These are phyloP conservation scores for Trametes villosa DNA, from an alignment of 768 basidiomycete genomes.

Conservation along the genomic window DNA sequence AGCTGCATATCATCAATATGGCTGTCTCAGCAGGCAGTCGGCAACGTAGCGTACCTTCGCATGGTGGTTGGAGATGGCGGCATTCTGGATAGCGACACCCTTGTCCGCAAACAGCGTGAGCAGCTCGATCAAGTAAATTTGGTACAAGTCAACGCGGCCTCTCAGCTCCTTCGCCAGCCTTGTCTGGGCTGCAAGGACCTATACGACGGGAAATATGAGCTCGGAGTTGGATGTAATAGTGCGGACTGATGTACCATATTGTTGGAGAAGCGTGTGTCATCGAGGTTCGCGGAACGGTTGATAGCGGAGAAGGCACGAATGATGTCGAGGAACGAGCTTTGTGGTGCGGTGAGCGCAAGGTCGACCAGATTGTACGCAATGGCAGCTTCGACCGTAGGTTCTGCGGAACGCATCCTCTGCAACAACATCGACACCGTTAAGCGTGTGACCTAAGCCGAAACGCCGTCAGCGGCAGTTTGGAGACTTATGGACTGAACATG, in stretches of 20 bases:
- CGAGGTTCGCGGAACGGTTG: constrained; percentile 84
- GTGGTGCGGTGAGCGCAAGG: constrained; percentile 78
- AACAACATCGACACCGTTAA: constrained; percentile 92
- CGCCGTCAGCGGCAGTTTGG: not conserved
- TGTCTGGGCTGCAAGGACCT: constrained; percentile 92
- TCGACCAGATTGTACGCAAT: constrained; percentile 93
- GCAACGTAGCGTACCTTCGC: constrained; percentile 53
- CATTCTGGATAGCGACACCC: constrained; percentile 87
- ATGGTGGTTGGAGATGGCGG: constrained; percentile 65
- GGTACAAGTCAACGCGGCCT: constrained; percentile 76
- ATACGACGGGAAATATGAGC: not conserved
- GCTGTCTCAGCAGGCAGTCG: not conserved
- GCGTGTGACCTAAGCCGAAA: constrained; percentile 63
- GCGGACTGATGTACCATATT: constrained; percentile 74
- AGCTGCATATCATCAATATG: constrained; percentile 44
- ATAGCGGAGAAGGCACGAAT: constrained; percentile 83
- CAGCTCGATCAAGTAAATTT: constrained; percentile 81
- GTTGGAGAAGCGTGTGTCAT: constrained; percentile 86
- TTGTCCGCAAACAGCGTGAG: constrained; percentile 88
- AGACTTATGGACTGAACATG: not conserved
- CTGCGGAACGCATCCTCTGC: constrained; percentile 83
- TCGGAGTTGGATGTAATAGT: not conserved
- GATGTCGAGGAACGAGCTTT: constrained; percentile 80
- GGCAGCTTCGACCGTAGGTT: constrained; percentile 87
- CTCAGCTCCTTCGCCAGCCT: constrained; percentile 80